These are phyloP conservation scores for Escallonia rubra DNA, from an alignment of 129 eudicot genomes.

Conservation along the genomic window DNA sequence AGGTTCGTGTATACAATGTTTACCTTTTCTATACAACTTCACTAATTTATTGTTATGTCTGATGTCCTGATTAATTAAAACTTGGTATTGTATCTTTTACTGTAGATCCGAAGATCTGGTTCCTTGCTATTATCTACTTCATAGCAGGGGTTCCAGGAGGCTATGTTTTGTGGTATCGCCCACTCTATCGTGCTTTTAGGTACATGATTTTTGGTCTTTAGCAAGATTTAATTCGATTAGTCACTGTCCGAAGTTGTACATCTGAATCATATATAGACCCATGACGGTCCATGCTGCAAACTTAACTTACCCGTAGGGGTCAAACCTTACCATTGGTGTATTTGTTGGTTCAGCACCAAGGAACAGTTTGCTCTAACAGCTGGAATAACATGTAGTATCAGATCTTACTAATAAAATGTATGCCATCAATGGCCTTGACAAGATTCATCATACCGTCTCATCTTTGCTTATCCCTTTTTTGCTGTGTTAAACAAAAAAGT, in stretches of 20 bases:
- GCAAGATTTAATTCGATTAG: neutral
- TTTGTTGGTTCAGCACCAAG: neutral
- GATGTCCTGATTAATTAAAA: neutral
- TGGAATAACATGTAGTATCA: no score
- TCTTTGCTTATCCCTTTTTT: neutral
- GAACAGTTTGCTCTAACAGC: neutral
- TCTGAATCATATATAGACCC: neutral
- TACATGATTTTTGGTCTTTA: conserved; percentile 16
- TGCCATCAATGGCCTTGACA: neutral
- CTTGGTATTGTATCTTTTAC: conserved; percentile 4
- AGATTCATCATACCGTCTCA: neutral
- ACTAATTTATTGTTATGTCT: conserved; percentile 1
- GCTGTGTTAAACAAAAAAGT: neutral
- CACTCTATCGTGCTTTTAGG: conserved; percentile 88
- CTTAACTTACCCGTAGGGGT: neutral
- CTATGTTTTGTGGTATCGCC: conserved; percentile 78
- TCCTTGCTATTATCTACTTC: conserved; percentile 77
- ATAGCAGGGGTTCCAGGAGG: conserved; percentile 71
- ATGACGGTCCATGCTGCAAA: neutral
- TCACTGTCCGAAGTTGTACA: neutral
- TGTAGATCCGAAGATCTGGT: conserved; percentile 65
- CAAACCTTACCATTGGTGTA: neutral
- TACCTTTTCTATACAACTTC: neutral
- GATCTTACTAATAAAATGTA: no score
- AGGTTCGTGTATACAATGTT: conserved; percentile 40